These are phyloP conservation scores for Aspergillus persii DNA, from an alignment of 2,329 filamentous ascomycete species.

Conservation along the genomic window DNA sequence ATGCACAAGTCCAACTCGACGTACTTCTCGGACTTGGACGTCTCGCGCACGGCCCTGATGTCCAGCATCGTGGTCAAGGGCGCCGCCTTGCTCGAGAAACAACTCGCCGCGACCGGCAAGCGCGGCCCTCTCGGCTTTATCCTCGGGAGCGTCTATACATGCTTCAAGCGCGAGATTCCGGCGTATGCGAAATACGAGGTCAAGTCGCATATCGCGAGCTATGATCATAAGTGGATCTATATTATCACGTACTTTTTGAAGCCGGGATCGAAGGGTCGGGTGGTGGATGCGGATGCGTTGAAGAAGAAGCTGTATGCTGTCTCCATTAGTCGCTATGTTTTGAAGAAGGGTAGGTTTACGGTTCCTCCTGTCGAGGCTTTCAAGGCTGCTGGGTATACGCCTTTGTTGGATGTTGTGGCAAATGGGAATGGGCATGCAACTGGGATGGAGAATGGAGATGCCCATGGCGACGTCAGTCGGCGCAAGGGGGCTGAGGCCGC, in stretches of 20 bases:
- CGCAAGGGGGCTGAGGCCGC: constrained; percentile 10
- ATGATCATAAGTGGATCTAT: constrained; percentile 79
- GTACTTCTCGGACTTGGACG: constrained; percentile 81
- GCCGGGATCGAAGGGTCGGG: constrained; percentile 25
- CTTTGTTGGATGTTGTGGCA: constrained; percentile 38
- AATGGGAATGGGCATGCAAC: constrained; percentile 15
- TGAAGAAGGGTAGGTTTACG: constrained; percentile 75
- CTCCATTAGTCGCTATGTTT: constrained; percentile 72
- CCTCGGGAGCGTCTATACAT: constrained; percentile 68
- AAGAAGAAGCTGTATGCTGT: constrained; percentile 66
- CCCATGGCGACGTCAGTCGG: constrained; percentile 5
- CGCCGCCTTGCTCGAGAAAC: constrained; percentile 48
- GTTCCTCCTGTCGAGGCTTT: constrained; percentile 75
- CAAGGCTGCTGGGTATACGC: constrained; percentile 67
- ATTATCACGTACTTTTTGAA: constrained; percentile 69
- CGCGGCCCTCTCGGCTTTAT: constrained; percentile 57
- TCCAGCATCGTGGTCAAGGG: constrained; percentile 62
- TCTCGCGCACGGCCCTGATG: constrained; percentile 74
- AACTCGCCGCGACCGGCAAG: constrained; percentile 51
- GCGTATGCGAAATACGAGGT: constrained; percentile 68
- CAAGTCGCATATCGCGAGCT: constrained; percentile 65
- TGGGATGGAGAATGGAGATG: constrained; percentile 18
- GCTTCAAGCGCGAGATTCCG: constrained; percentile 68
- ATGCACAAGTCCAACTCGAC: constrained; percentile 76
- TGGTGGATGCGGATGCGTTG: constrained; percentile 30